Conservation (phyloP, 2,329 filamentous ascomycete genomes). For the Botrytis paeoniae region DNA sequence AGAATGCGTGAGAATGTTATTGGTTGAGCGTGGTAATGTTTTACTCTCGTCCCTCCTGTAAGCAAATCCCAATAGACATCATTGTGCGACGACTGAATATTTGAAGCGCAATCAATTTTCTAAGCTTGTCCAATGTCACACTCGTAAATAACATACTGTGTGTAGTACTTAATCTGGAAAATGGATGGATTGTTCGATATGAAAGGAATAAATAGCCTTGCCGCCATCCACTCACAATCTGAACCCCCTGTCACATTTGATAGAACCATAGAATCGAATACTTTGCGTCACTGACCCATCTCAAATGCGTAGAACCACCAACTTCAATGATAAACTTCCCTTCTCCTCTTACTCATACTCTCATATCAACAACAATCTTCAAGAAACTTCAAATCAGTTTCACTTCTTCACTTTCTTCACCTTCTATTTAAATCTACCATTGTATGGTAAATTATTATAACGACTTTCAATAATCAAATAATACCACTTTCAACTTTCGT, state of each 20-base stretch:
- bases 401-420: background rate
- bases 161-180: background rate
- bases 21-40: background rate
- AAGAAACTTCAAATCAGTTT: background rate
- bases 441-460: background rate
- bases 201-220: background rate
- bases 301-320: background rate
- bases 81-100: background rate
- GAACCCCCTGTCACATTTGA: background rate
- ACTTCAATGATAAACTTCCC: background rate
- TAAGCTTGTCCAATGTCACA: background rate
- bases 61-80: background rate
- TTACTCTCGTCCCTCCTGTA: background rate
- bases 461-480: background rate
- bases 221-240: background rate
- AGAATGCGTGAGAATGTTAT: background rate
- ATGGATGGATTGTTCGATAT: background rate
- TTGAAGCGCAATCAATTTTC: background rate
- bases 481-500: background rate
- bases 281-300: conserved; percentile 5
- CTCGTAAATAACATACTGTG: background rate
- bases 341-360: background rate
- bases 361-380: background rate
- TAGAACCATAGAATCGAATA: background rate
- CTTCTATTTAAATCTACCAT: background rate